Conservation (phyloP, 371 early-diverging fungal species). For the Paramicrosporidium saccamoebae region DNA sequence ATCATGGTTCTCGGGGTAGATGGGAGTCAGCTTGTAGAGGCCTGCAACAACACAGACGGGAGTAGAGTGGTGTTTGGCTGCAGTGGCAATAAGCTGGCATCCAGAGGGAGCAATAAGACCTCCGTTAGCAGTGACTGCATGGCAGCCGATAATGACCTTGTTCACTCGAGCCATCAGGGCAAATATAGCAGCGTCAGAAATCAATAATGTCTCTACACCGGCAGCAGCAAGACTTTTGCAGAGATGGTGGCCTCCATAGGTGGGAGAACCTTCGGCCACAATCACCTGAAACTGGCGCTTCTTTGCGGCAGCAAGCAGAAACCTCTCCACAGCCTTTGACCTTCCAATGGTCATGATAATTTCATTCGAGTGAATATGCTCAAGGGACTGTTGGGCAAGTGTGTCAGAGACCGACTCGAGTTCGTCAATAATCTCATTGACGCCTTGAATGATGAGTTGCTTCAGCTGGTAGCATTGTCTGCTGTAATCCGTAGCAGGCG, state of each 20-base stretch:
- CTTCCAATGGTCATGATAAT: conserved; percentile 72
- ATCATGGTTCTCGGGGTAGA: conserved; percentile 55
- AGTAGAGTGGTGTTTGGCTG: conserved; percentile 61
- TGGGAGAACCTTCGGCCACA: conserved; percentile 62
- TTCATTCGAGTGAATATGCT: conserved; percentile 69
- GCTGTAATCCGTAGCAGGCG: conserved; percentile 5
- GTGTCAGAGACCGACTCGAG: conserved; percentile 24
- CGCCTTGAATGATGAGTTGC: conserved; percentile 31
- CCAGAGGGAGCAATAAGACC: conserved; percentile 54
- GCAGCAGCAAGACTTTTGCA: conserved; percentile 29
- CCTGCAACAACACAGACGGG: conserved; percentile 59
- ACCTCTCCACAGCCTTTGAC: conserved; percentile 48
- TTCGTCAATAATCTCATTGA: conserved; percentile 53
- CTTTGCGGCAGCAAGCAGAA: conserved; percentile 46
- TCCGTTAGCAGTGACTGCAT: conserved; percentile 74
- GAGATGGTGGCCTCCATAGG: conserved; percentile 51
- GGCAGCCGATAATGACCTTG: conserved; percentile 77
- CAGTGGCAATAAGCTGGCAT: conserved; percentile 41
- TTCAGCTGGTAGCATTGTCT: conserved; percentile 13
- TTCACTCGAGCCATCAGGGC: conserved; percentile 87
- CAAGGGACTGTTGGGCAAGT: conserved; percentile 36
- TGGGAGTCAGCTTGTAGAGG: conserved; percentile 47
- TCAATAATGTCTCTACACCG: conserved; percentile 65
- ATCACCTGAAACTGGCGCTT: conserved; percentile 68
- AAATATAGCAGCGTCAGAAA: conserved; percentile 70